Percentiles rank a stretch among this genome's conserved stretches.
Evolutionary conservation across 305 asterid genomes (phyloP).

Genomic region (Rubia tinctorum): DNA sequence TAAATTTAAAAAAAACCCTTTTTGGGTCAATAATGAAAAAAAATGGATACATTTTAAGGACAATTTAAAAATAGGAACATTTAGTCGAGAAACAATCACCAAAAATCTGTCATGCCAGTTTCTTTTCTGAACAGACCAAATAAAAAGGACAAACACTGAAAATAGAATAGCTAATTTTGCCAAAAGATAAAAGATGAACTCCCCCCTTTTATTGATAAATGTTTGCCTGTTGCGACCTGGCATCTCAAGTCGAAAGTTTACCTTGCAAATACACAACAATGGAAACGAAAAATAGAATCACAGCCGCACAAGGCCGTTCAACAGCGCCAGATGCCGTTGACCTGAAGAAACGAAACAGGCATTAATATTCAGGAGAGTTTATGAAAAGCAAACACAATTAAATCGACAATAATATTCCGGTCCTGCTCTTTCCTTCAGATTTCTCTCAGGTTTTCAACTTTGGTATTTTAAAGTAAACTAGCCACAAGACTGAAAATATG

Average conservation of each 20-base stretch:
- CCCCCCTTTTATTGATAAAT: not conserved
- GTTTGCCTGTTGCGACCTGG: not conserved
- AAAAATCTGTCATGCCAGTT: no score
- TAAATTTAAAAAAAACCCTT: no score
- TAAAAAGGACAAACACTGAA: not conserved
- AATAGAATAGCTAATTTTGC: not conserved
- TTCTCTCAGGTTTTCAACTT: not conserved
- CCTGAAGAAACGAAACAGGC: conserved; percentile 26
- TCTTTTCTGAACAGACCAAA: not conserved
- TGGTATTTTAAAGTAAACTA: not conserved
- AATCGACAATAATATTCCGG: not conserved
- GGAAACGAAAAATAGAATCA: conserved; percentile 32
- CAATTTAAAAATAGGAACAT: no score
- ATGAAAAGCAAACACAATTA: not conserved
- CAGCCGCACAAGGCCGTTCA: conserved; percentile 31
- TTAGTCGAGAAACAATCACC: not conserved
- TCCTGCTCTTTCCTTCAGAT: not conserved
- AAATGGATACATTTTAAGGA: no score
- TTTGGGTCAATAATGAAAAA: no score
- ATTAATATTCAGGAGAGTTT: not conserved
- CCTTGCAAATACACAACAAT: conserved; percentile 47
- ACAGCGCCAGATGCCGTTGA: conserved; percentile 46
- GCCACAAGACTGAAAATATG: not conserved
- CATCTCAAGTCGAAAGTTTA: conserved; percentile 15
- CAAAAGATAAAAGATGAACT: not conserved